Base-by-base conservation (phyloP, 805 yeast genomes). In the Starmerella cellae region DNA sequence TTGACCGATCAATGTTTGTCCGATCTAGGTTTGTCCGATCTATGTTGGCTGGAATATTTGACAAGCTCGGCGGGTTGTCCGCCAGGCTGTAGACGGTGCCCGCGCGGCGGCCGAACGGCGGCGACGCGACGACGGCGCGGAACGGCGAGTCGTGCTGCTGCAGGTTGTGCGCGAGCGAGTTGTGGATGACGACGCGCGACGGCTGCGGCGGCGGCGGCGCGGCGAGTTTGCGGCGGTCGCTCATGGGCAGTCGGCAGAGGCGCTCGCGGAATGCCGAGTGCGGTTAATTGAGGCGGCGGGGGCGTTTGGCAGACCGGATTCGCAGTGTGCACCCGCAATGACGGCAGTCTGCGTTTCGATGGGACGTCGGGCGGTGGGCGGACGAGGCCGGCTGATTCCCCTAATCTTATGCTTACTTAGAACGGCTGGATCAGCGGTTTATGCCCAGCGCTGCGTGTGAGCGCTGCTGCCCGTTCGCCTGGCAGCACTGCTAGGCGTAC, bases 121-220 rank as follows among this genome's bases (percentile, higher is more conserved):
- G 8, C 16, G 37, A 3, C 13, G 24, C 35, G 5, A 21, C 35
- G 17, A 22, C 38, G 33, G 37, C 30, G 5, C 16, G 31, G 32
- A 27, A 36, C 23, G 30, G 39, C 19, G 46, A 32, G 30, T 36
- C 22, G 19, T 27, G 34, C 32, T 21, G 43, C 30, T 37, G 37
- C 27, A 51, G 39, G 19, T 49, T 50, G 31, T 37, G 42, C 16
- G 54, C 54, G 28, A 50, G 38, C 21, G 53, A 42, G 36, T 35
- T 39, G 44, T 50, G 54, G 24, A 50, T 50, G 28, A 50, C 38
- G n/a, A 50, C 48, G 17, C 35, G 39, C 14, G 50, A 43, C n/a
- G 45, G 30, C 34, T 13, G 21, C 21, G 5, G 21, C 21, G 16
- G 11, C 5, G 34, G 20, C 34, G 34, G 18, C 14, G 5, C 11